Base-by-base conservation (phyloP, 2,329 filamentous ascomycete genomes). In the Colletotrichum euphorbiae region DNA sequence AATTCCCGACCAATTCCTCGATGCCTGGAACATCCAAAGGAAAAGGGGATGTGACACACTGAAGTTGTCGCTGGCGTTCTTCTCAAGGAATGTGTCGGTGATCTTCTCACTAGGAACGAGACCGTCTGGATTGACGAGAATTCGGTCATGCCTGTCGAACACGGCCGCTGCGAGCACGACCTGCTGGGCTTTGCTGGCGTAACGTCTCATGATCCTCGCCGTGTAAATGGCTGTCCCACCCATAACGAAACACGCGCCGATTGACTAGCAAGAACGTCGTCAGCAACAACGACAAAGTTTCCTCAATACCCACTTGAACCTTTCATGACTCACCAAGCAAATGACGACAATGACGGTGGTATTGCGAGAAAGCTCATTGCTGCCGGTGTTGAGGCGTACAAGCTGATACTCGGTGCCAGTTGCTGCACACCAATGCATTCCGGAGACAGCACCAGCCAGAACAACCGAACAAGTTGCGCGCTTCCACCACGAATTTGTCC, bases 371-470 rank as follows among this genome's bases (percentile, higher is more conserved):
- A 87, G 77, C 54, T 82, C 76, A 54, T 80, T 80, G 46, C 74
- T 77, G 13, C 76, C 72, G 36, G 80, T 71, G 55, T 82, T 80
- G 58, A 84, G 76, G 50, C 82, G 75, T 71, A 85, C 77, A 58
- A 93, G 78, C 48, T 83, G 84, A 76, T 94, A 96, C 8, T 78
- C 76, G 3, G 92, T 96, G 15, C 92, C 92, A 11, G 87, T 84
- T 3, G 90, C 86, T 36, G 91, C 93, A 63, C 91, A 91, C 91
- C 93, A 97, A 79, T 97, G 93, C 93, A 97, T 96, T 1, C 92
- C 92, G 9, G 90, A 94, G 2, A 96, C 91, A 45, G 91, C 92
- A 15, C 87, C 83, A 8, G 92, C 91, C 45, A 97, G 83, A 17
- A 94, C 78, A 51, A 88, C 79, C 9, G 90, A 91, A 69, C 90